A percentile compares a stretch with the other conserved stretches of the same genome.
Conservation (phyloP, 2,329 filamentous ascomycete species). For the Scleromitrula shiraiana region DNA sequence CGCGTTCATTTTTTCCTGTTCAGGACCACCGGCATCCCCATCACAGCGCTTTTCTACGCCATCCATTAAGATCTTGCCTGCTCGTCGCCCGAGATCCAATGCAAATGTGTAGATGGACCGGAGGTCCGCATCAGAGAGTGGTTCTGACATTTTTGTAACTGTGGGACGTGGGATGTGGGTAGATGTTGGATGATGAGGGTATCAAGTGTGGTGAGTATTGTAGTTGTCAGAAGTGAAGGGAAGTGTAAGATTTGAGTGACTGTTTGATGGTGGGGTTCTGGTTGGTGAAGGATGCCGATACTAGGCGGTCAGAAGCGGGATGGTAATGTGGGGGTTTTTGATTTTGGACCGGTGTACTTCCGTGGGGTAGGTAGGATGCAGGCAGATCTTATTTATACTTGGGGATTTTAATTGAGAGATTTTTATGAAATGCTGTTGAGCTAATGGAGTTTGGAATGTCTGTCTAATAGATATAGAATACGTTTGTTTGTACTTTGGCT, state of each 20-base stretch:
- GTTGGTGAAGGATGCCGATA: not conserved
- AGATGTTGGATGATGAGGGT: not conserved
- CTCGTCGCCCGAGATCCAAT: conserved; percentile 60
- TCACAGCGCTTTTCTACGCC: conserved; percentile 46
- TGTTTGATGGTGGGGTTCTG: not conserved
- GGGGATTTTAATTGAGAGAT: no score
- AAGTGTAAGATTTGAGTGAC: not conserved
- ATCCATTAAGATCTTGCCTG: conserved; percentile 58
- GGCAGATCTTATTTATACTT: no score
- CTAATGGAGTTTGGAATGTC: no score
- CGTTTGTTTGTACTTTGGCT: no score
- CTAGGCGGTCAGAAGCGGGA: not conserved
- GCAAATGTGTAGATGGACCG: conserved; percentile 63
- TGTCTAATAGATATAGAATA: no score
- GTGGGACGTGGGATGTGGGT: not conserved
- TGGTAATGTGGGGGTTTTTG: not conserved
- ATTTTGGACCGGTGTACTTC: no score
- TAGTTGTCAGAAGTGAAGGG: not conserved
- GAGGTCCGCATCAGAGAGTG: conserved; percentile 38
- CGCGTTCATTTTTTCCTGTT: conserved; percentile 61
- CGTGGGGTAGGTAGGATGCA: no score
- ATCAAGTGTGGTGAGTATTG: not conserved
- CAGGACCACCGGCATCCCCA: conserved; percentile 22
- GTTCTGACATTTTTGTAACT: not conserved
- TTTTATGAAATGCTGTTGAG: no score